Base-by-base conservation (phyloP, 352 stramenopile genomes). In the Phytophthora macrochlamydospora region DNA sequence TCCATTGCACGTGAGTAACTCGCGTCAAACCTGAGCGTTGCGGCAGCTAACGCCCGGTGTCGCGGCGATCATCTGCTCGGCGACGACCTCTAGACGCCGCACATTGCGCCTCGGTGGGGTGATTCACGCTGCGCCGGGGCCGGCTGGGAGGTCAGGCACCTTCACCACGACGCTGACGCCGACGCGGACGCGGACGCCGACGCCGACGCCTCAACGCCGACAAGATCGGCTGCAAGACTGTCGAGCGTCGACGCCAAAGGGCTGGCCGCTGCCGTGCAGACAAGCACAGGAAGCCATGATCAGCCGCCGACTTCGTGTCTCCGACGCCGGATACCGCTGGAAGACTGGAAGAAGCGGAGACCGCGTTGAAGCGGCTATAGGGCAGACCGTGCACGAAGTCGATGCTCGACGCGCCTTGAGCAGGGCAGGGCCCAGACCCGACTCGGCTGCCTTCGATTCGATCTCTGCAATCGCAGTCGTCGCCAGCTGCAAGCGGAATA, bases 351-450 rank as follows among this genome's bases (percentile, higher is more conserved):
- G 43, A 24, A 49, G 29, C 18, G 40, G 4, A 14, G 40, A 40
- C 49, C 30, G 54, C 40, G 51, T 57, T n/a, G 7, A 18, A 29
- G 18, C 43, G 12, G 6, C 11, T 29, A 29, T 7, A 40, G 35
- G 9, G 1, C 35, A 40, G 35, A 40, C 35, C 35, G 35, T 11
- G 35, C 6, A 11, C 35, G 35, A 40, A 11, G 35, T 11, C 7
- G 43, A 29, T 35, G 49, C 18, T 32, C 33, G 55, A 14, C 55
- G 62, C 59, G 62, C 64, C 54, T 59, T 65, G 62, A 69, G 18
- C 18, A 64, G 62, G 35, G 62, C 32, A 8, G 32, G n/a, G 35
- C 44, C 32, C 18, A 24, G 55, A 24, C 40, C 28, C 38, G 31
- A 69, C 49, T 43, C 55, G 33, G 56, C 8, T 45, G 11, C 37